These are phyloP conservation scores for Heritiera fomes DNA, from an alignment of 345 rosid species.

Conservation along the genomic window DNA sequence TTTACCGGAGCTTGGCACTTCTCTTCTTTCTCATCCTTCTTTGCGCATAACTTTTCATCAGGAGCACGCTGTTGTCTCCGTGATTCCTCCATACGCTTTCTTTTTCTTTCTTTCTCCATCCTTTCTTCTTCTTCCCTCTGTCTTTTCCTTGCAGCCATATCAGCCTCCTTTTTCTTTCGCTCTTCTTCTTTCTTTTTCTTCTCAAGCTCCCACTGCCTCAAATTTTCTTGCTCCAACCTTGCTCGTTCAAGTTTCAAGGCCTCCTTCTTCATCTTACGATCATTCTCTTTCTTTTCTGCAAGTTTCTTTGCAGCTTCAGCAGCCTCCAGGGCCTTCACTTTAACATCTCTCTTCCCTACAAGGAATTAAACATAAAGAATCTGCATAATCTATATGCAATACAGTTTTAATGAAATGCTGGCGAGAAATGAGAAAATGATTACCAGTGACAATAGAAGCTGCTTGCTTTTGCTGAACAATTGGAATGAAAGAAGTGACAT, in stretches of 20 bases:
- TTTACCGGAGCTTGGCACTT: slow-evolving; percentile 49
- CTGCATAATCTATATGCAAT: not conserved
- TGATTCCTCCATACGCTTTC: slow-evolving; percentile 62
- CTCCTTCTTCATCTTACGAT: slow-evolving; percentile 80
- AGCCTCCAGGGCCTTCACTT: slow-evolving; percentile 87
- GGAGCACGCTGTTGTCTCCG: slow-evolving; percentile 56
- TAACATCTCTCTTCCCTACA: slow-evolving; percentile 83
- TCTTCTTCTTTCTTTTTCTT: slow-evolving; percentile 80
- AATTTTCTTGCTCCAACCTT: slow-evolving; percentile 65
- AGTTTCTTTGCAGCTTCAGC: slow-evolving; percentile 84
- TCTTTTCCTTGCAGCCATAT: slow-evolving; percentile 71
- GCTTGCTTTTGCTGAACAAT: slow-evolving; percentile 80
- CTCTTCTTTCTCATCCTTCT: slow-evolving; percentile 48
- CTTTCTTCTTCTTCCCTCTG: slow-evolving; percentile 74
- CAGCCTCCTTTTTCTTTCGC: slow-evolving; percentile 71
- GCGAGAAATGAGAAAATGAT: not conserved
- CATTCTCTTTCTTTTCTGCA: slow-evolving; percentile 83
- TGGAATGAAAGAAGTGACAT: slow-evolving; percentile 76
- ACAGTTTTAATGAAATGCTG: not conserved
- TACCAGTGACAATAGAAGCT: slow-evolving; percentile 64
- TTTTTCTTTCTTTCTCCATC: slow-evolving; percentile 67
- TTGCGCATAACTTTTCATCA: slow-evolving; percentile 44
- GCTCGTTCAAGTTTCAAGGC: slow-evolving; percentile 80
- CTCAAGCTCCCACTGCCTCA: slow-evolving; percentile 61
- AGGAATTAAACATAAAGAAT: slow-evolving; percentile 19